These are phyloP conservation scores for Harringtonia lauricola DNA, from an alignment of 2,329 filamentous ascomycete genomes.

Conservation along the genomic window DNA sequence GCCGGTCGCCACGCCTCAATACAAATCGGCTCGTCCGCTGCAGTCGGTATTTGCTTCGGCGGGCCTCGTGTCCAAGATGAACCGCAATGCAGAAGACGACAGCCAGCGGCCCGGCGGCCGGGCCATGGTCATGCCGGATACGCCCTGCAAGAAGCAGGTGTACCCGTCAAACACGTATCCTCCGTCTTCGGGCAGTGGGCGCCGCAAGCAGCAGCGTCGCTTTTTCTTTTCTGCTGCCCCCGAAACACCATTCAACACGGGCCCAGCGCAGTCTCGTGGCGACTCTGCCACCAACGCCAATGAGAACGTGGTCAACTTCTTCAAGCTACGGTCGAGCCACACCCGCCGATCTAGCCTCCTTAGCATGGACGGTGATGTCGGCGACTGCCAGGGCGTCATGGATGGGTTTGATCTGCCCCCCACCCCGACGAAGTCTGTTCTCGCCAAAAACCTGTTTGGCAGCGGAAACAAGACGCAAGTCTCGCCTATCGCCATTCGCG, in stretches of 20 bases:
- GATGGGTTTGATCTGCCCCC: conserved; percentile 70
- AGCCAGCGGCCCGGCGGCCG: conserved; percentile 33
- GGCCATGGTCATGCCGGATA: conserved; percentile 75
- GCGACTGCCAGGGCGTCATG: conserved; percentile 24
- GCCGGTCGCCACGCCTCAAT: conserved; percentile 59
- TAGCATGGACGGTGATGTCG: conserved; percentile 62
- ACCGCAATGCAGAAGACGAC: conserved; percentile 65
- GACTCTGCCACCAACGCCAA: conserved; percentile 18
- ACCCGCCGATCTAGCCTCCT: conserved; percentile 58
- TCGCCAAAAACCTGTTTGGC: conserved; percentile 24
- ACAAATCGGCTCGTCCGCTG: conserved; percentile 65
- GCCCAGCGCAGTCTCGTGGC: conserved; percentile 29
- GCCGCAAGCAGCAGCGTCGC: conserved; percentile 40
- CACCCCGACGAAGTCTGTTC: conserved; percentile 71
- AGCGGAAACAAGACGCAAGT: conserved; percentile 7
- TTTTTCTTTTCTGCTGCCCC: conserved; percentile 63
- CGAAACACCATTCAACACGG: conserved; percentile 69
- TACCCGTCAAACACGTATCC: conserved; percentile 59
- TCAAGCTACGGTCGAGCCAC: conserved; percentile 41
- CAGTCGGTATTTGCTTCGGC: conserved; percentile 89
- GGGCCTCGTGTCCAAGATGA: conserved; percentile 88
- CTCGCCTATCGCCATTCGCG: conserved; percentile 12
- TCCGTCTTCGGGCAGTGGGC: conserved; percentile 46
- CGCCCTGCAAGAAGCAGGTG: conserved; percentile 81
- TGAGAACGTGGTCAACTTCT: conserved; percentile 48